A percentile compares a stretch with the other conserved stretches of the same genome.
Conservation (phyloP, 2,329 filamentous ascomycete genomes). For the Arthrobotrys entomopaga region DNA sequence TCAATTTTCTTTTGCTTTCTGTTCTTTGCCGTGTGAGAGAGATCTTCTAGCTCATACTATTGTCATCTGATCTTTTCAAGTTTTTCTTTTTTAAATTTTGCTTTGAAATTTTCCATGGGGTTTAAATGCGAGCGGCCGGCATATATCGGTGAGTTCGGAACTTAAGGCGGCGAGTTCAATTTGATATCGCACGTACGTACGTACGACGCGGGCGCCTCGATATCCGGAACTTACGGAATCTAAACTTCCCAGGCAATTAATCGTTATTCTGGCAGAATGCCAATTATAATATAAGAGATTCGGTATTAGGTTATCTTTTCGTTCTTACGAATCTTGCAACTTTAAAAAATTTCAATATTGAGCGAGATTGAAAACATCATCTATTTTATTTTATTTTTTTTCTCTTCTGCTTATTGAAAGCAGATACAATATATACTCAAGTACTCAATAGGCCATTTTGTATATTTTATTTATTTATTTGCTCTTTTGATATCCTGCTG, state of each 20-base stretch:
- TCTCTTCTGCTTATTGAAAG: too few relatives aligned
- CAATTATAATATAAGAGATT: not conserved
- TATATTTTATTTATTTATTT: too few relatives aligned
- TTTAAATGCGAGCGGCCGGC: constrained; percentile 23
- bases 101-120: constrained; percentile 8
- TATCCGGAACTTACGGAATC: constrained; percentile 22
- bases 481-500: too few relatives aligned
- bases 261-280: not conserved
- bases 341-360: too few relatives aligned
- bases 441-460: too few relatives aligned
- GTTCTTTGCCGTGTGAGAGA: not conserved
- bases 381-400: too few relatives aligned
- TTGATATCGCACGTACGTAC: constrained; percentile 42
- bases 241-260: not conserved
- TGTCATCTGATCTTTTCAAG: constrained; percentile 51
- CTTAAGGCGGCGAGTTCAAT: constrained; percentile 10
- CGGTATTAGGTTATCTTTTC: constrained; percentile 12
- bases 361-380: too few relatives aligned
- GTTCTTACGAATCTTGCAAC: not conserved
- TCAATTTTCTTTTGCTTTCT: not conserved
- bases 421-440: too few relatives aligned
- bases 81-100: too few relatives aligned
- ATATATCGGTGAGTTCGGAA: constrained; percentile 42
- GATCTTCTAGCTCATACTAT: constrained; percentile 28
- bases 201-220: constrained; percentile 22